Evolutionary conservation across 2,329 filamentous ascomycete species (phyloP), one percentile per base, ranked within the genome.

Genomic region (Fusarium verrucosum): DNA sequence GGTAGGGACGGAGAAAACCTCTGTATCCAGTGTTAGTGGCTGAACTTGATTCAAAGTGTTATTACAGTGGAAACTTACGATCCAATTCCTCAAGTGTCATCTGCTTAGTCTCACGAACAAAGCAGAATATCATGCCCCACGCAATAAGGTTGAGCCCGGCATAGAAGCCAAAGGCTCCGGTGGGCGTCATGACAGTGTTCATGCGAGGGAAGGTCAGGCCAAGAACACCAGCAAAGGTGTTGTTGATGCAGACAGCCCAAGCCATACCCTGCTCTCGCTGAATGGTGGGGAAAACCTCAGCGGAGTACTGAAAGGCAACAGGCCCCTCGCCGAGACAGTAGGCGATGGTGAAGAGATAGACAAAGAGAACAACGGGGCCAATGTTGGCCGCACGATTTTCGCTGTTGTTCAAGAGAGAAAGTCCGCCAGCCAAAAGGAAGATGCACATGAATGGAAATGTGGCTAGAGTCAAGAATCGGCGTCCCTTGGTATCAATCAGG

Each of bases 321-420:
- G 85, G 82, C 0, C 87, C 87, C 75, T 89, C 86, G 17, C 87
- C 87, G 0, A 87, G 85, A 0, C 85, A 88, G 75, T 89, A 89
- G 66, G 89, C 88, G 8, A 85, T 74, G 2, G 83, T 85, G 62
- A 90, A 91, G 14, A 90, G 72, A 75, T 86, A 90, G 62, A 89
- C 78, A 60, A 89, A 89, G 6, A 88, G 76, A 3, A 60, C 58
- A 0, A 61, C 58, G 1, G 58, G 58, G 0, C 49, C 58, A 7
- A 61, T 61, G 11, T 61, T 42, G 4, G 42, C 56, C 3, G 42
- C 22, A 3, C 33, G 25, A 10, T 26, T 43, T 0, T 8, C 9
- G 9, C 36, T 62, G 0, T 49, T 1, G 13, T 61, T 61, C 6
- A 61, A 35, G 3, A 61, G 49, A 0, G 58, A 30, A 1, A 61